phyloP scores from a whole-genome alignment of 495 filamentous ascomycete genomes.

The Neurospora sp. region DNA sequence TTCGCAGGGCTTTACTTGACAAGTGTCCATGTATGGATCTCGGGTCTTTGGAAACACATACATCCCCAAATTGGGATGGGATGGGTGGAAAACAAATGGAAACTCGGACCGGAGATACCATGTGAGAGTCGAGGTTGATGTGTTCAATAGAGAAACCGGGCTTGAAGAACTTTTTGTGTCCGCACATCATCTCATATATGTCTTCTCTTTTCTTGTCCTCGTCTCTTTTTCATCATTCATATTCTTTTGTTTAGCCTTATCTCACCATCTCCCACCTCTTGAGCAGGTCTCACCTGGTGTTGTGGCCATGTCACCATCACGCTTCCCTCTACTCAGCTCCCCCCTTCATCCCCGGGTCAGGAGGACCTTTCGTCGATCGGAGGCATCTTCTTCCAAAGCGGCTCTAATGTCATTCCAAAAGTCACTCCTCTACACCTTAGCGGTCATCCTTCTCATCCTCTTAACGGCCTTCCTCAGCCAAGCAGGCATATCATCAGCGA shows the following conservation, averaged over 20 bases:
- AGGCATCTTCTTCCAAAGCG: conserved; percentile 12
- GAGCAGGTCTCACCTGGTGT: not conserved
- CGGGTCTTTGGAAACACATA: not conserved
- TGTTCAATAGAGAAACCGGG: not conserved
- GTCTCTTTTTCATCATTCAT: not conserved
- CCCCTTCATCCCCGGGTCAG: conserved; percentile 9
- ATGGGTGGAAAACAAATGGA: conserved; percentile 3
- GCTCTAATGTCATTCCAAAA: conserved; percentile 6
- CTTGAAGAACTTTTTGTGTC: not conserved
- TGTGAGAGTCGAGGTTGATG: conserved; percentile 1
- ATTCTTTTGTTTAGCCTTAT: not conserved
- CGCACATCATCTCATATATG: not conserved
- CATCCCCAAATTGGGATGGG: not conserved
- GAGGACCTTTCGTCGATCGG: conserved; percentile 7
- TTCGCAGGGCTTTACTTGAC: not conserved
- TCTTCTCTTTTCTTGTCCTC: not conserved
- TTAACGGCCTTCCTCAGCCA: conserved; percentile 15
- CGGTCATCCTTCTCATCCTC: conserved; percentile 11
- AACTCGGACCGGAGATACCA: not conserved
- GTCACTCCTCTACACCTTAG: conserved; percentile 15
- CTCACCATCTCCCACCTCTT: not conserved
- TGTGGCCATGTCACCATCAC: conserved; percentile 15
- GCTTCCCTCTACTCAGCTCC: conserved; percentile 12
- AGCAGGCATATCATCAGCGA: not conserved
- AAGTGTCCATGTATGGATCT: too few relatives aligned